A percentile compares a stretch with the other conserved stretches of the same genome.
These are phyloP conservation scores for Cucurbita maxima DNA, from an alignment of 306 rosid genomes.

Conservation along the genomic window DNA sequence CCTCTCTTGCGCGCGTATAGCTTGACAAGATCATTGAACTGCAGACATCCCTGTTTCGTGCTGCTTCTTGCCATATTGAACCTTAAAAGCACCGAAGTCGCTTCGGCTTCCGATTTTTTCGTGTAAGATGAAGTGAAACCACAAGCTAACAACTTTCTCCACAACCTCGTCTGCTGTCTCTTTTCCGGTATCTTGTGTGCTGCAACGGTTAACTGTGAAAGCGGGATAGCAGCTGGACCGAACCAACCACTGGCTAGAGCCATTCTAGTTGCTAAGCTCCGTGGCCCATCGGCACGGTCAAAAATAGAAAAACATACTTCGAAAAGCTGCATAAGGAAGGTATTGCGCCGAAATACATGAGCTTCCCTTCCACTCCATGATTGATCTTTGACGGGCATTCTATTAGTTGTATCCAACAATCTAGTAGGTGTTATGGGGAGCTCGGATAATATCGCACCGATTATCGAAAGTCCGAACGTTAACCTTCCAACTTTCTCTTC, in stretches of 20 bases:
- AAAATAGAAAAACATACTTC: constrained; percentile 88
- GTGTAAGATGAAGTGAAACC: constrained; percentile 41
- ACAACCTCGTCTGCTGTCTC: constrained; percentile 25
- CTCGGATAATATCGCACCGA: constrained; percentile 63
- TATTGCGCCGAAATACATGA: constrained; percentile 31
- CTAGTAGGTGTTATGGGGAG: constrained; percentile 70
- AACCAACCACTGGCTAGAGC: constrained; percentile 78
- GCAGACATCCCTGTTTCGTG: constrained; percentile 36
- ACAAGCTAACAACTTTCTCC: constrained; percentile 42
- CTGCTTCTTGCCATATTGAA: constrained; percentile 57
- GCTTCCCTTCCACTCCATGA: constrained; percentile 56
- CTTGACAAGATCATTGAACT: constrained; percentile 46
- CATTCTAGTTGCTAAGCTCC: constrained; percentile 82
- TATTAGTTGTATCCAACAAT: constrained; percentile 57
- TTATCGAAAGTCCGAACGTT: constrained; percentile 62
- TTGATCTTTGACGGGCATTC: constrained; percentile 71
- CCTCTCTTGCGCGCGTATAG: constrained; percentile 57
- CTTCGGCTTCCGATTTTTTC: constrained; percentile 62
- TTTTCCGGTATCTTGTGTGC: constrained; percentile 63
- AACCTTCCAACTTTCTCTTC: constrained; percentile 70
- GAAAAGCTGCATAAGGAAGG: constrained; percentile 62
- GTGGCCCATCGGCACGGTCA: constrained; percentile 79
- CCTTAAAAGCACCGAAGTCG: constrained; percentile 68
- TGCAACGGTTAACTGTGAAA: constrained; percentile 41
- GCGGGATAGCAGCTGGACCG: constrained; percentile 60